Base-by-base conservation (phyloP, 257 asterid species). In the Jasminum sambac region DNA sequence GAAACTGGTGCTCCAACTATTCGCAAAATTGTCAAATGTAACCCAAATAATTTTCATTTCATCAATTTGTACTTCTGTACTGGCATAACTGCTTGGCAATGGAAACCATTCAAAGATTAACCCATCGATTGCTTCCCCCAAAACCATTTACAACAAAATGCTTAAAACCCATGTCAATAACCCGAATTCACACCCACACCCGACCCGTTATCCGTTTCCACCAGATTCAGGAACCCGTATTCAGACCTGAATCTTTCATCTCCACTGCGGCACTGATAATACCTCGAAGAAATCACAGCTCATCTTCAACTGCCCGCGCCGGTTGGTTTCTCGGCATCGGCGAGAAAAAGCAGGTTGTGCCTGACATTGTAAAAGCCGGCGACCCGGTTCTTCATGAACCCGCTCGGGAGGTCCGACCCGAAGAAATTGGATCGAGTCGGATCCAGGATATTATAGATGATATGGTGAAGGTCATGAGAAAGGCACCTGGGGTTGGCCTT, bases 361-460 rank as follows among this genome's bases (percentile, higher is more conserved):
- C 97, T 68, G 97, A 93, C 11, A 87, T 87, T 5, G 89, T 88
- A 60, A 84, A 90, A 80, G 96, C 99, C 36, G 99, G 99, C 8
- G 99, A 94, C 85, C 97, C 99, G 68, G 97, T 94, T 79, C 92
- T 94, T 5, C 96, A 94, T 70, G 99, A 94, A 74, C 90, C 88
- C 3, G 84, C 96, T 5, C 89, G 74, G 78, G 90, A 86, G 9
- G 86, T 91, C 24, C 70, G 63, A 21, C 86, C 83, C 43, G 95
- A 80, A 17, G 97, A 93, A 52, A 85, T 90, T 70, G 88, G 84
- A 78, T 90, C 96, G 77, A 88, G 87, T 46, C 86, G 94, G 76
- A 68, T 93, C 65, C 97, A 93, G 83, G 87, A 89, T 76, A 85
- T 93, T 6, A 80, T 93, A 34, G 96, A 89, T 63, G 97, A 89